phyloP scores from a whole-genome alignment of 2,329 filamentous ascomycete genomes.

The Beauveria varroae region DNA sequence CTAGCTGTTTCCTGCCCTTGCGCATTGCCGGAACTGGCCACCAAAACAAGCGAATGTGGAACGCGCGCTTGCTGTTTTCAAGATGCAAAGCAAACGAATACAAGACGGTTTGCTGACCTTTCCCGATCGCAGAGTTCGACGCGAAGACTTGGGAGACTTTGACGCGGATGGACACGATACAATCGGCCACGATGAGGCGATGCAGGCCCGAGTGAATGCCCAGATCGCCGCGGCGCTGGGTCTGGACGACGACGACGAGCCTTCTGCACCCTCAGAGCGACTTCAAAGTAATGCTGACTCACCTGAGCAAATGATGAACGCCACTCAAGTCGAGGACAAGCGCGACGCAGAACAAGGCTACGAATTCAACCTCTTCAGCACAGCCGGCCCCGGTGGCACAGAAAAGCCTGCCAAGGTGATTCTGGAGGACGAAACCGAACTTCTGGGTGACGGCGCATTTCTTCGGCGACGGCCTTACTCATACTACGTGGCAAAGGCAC shows the following conservation, averaged over 20 bases:
- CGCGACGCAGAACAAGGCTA: constrained; percentile 23
- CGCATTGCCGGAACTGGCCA: neutral
- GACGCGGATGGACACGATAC: constrained; percentile 24
- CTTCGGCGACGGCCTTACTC: constrained; percentile 33
- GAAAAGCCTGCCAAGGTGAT: constrained; percentile 38
- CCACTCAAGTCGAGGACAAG: constrained; percentile 17
- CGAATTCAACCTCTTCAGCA: constrained; percentile 50
- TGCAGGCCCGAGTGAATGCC: constrained; percentile 38
- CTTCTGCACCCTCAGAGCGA: neutral
- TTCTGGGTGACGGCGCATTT: constrained; percentile 29
- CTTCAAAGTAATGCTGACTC: neutral
- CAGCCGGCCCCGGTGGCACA: constrained; percentile 25
- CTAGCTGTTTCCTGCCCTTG: neutral
- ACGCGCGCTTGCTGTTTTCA: neutral
- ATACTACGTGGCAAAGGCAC: constrained; percentile 40
- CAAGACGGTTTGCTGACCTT: neutral
- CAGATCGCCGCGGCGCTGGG: constrained; percentile 41
- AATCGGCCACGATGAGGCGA: constrained; percentile 30
- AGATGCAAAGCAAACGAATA: neutral
- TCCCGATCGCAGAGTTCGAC: constrained; percentile 38
- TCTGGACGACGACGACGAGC: constrained; percentile 21
- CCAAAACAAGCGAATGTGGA: neutral
- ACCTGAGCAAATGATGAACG: neutral
- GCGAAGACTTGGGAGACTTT: constrained; percentile 43
- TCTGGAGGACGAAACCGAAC: constrained; percentile 36